Evolutionary conservation across 768 basidiomycete species (phyloP).

Genomic region (Russula emetica): DNA sequence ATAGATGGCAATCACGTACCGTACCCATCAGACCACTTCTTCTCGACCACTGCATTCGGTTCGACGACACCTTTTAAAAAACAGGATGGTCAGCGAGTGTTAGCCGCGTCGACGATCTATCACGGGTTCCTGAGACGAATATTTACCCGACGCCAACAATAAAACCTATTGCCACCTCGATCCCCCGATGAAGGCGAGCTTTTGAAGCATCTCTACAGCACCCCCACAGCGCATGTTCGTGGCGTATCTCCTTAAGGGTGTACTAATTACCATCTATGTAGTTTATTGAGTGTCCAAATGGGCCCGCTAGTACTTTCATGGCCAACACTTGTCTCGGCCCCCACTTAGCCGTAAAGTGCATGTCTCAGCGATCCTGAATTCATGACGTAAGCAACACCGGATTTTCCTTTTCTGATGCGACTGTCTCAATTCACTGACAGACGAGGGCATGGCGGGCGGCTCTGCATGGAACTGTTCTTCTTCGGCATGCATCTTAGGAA

Average conservation of each 20-base stretch:
- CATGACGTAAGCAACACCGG: conserved; percentile 17
- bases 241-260: not conserved
- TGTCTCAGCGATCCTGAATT: conserved; percentile 3
- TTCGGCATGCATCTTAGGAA: not conserved
- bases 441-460: not conserved
- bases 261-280: conserved; percentile 1
- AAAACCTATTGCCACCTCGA: not conserved
- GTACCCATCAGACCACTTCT: not conserved
- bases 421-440: not conserved
- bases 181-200: not conserved
- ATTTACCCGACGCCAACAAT: conserved; percentile 4
- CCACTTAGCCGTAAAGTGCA: not conserved
- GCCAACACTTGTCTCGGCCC: not conserved
- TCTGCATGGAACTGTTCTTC: too few relatives aligned
- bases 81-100: too few relatives aligned
- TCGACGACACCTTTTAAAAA: not conserved
- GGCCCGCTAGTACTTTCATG: not conserved
- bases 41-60: not conserved
- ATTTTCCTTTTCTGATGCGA: conserved; percentile 22
- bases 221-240: not conserved
- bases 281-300: not conserved
- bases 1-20: not conserved
- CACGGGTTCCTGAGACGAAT: conserved; percentile 7
- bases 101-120: not conserved
- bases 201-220: not conserved